These are phyloP conservation scores for Aureobasidium sp. DNA, from an alignment of 2,329 filamentous ascomycete species.

Conservation along the genomic window DNA sequence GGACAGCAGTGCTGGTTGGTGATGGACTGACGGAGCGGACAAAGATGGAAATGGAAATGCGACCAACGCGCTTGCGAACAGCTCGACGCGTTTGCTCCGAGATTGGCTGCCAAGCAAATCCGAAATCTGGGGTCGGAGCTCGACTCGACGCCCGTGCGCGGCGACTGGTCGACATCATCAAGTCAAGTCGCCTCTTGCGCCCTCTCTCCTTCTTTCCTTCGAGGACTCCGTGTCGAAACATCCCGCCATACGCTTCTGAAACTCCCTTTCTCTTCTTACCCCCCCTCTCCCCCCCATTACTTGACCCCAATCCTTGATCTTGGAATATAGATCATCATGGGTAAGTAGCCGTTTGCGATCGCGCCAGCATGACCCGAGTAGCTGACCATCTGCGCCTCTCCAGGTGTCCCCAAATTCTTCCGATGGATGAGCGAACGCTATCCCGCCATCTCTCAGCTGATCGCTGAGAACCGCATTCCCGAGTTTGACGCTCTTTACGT, in stretches of 20 bases:
- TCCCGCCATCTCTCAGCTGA: constrained; percentile 94
- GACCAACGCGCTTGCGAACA: neutral
- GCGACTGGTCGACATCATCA: neutral
- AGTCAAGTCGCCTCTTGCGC: neutral
- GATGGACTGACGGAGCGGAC: neutral
- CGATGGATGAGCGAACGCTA: constrained; percentile 99
- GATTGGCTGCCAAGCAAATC: neutral
- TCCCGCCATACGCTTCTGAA: constrained; percentile 19
- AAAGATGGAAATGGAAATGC: neutral
- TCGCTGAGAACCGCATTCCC: constrained; percentile 96
- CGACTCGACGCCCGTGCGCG: neutral
- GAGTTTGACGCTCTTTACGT: constrained; percentile 97
- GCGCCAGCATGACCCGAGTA: neutral
- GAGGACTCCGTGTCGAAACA: constrained; percentile 31
- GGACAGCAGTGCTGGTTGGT: neutral
- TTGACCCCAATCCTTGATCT: constrained; percentile 13
- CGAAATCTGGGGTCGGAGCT: neutral
- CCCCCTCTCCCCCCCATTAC: neutral
- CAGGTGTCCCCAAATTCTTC: constrained; percentile 87
- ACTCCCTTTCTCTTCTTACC: constrained; percentile 12
- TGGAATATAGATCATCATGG: constrained; percentile 28
- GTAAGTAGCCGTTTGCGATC: constrained; percentile 16
- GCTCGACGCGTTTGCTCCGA: neutral
- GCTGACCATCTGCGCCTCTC: constrained; percentile 19
- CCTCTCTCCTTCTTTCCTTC: constrained; percentile 19